Evolutionary conservation across 352 stramenopile species (phyloP).

Genomic region (Globisporangium nagaii): DNA sequence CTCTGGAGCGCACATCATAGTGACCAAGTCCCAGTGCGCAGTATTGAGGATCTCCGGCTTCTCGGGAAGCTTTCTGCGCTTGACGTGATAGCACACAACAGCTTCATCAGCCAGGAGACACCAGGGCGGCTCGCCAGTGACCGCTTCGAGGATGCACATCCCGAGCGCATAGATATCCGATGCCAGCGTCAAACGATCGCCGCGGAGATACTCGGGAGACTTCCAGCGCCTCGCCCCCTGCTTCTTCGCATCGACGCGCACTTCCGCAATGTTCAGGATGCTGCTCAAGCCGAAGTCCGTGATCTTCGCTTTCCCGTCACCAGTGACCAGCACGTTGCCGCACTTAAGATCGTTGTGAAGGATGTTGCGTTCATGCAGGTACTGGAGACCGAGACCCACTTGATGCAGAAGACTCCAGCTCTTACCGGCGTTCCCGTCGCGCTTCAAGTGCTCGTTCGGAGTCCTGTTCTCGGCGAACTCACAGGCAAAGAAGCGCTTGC

Average conservation of each 20-base stretch:
- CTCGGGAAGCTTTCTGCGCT: background rate
- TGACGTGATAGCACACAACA: background rate
- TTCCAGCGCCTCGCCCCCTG: background rate
- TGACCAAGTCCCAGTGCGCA: background rate
- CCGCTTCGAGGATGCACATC: conserved; percentile 5
- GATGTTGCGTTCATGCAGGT: too few species aligned
- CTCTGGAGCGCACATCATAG: background rate
- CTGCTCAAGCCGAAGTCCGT: conserved; percentile 5
- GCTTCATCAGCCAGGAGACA: background rate
- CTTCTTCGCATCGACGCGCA: background rate
- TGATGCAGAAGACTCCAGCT: background rate
- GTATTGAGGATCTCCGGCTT: background rate
- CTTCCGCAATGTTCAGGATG: background rate
- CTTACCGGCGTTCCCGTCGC: background rate
- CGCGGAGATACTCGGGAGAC: background rate
- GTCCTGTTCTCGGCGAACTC: background rate
- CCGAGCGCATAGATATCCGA: conserved; percentile 6
- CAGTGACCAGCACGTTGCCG: background rate
- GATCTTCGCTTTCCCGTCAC: background rate
- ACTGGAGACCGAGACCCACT: too few species aligned
- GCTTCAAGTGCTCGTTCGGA: background rate
- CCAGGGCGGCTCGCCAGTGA: background rate
- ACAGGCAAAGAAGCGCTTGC: background rate
- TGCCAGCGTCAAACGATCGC: background rate
- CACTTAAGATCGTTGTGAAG: too few species aligned